These are phyloP conservation scores for Aegilops longissima DNA, from an alignment of 176 grass and related monocot genomes.

Conservation along the genomic window DNA sequence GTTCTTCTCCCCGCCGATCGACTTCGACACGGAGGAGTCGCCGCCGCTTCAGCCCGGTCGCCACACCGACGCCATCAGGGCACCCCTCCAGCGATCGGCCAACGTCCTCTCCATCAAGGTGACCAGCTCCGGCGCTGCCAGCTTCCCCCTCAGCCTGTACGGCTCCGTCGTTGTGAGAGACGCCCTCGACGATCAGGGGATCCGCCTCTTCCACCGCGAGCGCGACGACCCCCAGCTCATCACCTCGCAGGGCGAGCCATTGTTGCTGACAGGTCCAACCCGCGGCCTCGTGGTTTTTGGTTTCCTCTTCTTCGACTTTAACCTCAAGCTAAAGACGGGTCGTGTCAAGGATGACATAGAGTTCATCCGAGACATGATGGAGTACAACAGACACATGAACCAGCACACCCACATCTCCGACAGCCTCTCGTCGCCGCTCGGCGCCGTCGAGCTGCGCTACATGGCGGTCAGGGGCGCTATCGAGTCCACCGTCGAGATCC, in stretches of 20 bases:
- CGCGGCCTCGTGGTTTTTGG: background rate
- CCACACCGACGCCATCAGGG: background rate
- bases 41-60: background rate
- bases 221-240: background rate
- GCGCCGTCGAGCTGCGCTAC: background rate
- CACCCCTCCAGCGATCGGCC: background rate
- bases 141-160: background rate
- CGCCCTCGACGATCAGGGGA: background rate
- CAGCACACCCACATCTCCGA: background rate
- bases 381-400: background rate
- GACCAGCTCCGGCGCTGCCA: background rate
- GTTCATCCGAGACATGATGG: background rate
- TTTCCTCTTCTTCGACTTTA: background rate
- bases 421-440: background rate
- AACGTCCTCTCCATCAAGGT: background rate
- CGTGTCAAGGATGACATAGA: background rate
- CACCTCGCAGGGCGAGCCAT: background rate
- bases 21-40: background rate
- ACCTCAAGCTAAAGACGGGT: background rate
- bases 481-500: background rate
- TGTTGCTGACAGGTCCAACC: background rate
- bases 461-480: background rate
- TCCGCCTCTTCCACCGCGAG: background rate
- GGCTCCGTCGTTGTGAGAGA: background rate
- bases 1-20: background rate